These are phyloP conservation scores for Copromyces sp. DNA, from an alignment of 495 filamentous ascomycete genomes.

Conservation along the genomic window DNA sequence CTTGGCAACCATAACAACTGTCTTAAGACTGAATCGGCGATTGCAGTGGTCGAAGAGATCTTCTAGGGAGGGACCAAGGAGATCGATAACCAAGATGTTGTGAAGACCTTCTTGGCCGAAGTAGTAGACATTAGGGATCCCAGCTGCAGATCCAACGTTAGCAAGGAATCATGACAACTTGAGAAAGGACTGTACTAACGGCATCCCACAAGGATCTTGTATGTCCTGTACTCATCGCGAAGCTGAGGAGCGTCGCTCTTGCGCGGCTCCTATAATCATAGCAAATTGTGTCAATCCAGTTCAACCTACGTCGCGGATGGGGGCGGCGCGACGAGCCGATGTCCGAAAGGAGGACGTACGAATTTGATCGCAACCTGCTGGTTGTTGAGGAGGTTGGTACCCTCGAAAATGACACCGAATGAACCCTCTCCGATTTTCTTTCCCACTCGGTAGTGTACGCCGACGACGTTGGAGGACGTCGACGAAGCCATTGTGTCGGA, in stretches of 20 bases:
- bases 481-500: slow-evolving; percentile 68
- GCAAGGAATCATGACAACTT: slow-evolving; percentile 4
- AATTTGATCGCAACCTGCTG: slow-evolving; percentile 99
- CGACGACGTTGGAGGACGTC: slow-evolving; percentile 87
- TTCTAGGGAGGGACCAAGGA: slow-evolving; percentile 91
- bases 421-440: slow-evolving; percentile 99
- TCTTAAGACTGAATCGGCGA: slow-evolving; percentile 90
- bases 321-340: not conserved
- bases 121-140: slow-evolving; percentile 99
- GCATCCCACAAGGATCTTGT: slow-evolving; percentile 98
- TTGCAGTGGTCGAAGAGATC: slow-evolving; percentile 98
- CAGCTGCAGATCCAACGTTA: slow-evolving; percentile 47
- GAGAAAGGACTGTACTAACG: slow-evolving; percentile 53
- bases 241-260: slow-evolving; percentile 98
- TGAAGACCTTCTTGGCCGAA: slow-evolving; percentile 98
- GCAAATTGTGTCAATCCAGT: not conserved
- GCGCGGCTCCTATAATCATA: slow-evolving; percentile 65
- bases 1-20: slow-evolving; percentile 98
- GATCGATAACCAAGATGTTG: slow-evolving; percentile 98
- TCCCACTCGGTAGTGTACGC: slow-evolving; percentile 96
- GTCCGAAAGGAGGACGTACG: slow-evolving; percentile 44
- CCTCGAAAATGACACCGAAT: slow-evolving; percentile 98
- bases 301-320: not conserved
- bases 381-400: slow-evolving; percentile 96
- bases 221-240: slow-evolving; percentile 97